Base-by-base conservation (phyloP, 2,329 filamentous ascomycete species). In the Phialophora macrospora region DNA sequence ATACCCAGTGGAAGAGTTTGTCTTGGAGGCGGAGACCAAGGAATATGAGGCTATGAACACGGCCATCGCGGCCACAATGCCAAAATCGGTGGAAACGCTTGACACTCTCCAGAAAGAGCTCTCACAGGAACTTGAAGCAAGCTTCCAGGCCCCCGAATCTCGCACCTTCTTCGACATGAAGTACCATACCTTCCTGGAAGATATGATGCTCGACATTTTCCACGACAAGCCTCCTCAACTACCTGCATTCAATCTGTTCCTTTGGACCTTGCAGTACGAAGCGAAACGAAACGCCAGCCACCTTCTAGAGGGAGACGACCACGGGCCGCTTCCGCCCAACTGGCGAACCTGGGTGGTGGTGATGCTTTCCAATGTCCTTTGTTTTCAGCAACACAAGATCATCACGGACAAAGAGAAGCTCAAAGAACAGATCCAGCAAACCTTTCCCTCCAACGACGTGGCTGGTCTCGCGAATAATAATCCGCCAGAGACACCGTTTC, bases 201-300 rank as follows among this genome's bases (percentile, higher is more conserved):
- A 51, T 22, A 51, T 26, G 22, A 14, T 51, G 22, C 9, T 51
- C 22, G 48, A 51, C 2, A 51, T 24, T 9, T 14, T 12, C 22
- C 22, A 24, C 9, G 24, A 51, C 9, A 51, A 51, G 11, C 48
- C 48, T 26, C 48, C 48, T 51, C 48, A 51, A 51, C 48, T 51
- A 5, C 6, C 48, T 24, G 20, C 48, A 12, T 51, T 51, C 48
- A 51, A 51, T 4, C 20, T 51, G 48, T 51, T 24, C 48, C 24
- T 51, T 3, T 51, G 48, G 48, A 51, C 48, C 20, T 2, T 51
- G 24, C 20, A 51, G 22, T 51, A 51, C 48, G 48, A 51, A 26
- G 3, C 48, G 9, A 51, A 51, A 17, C 48, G 20, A 14, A 26
- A 22, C 4, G 20, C 24, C 0, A 22, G 48, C 48, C 20, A 1